A percentile compares a stretch with the other conserved stretches of the same genome.
phyloP scores from a whole-genome alignment of 1,284 basidiomycete species.

The Marasmius oreades region DNA sequence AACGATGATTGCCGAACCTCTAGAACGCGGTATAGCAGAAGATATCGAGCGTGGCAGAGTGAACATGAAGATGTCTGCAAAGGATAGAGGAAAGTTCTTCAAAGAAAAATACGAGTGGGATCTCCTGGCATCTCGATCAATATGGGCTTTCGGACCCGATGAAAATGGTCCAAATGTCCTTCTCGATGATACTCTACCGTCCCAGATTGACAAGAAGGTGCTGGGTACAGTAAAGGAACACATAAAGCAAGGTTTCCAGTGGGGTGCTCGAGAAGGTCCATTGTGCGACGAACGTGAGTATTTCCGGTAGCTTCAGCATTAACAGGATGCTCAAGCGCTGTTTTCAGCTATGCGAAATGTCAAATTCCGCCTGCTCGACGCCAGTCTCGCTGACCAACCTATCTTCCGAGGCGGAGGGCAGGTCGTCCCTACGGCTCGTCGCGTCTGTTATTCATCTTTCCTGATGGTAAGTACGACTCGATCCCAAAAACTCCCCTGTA shows the following conservation, averaged over 20 bases:
- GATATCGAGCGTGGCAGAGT: constrained; percentile 91
- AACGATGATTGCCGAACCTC: constrained; percentile 96
- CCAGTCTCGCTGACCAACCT: constrained; percentile 88
- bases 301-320: constrained; percentile 3
- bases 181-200: constrained; percentile 94
- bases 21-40: constrained; percentile 91
- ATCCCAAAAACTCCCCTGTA: not conserved
- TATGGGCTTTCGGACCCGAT: constrained; percentile 99
- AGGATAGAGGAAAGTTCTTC: constrained; percentile 92
- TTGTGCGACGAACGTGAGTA: constrained; percentile 95
- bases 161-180: constrained; percentile 92
- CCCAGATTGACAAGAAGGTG: constrained; percentile 90
- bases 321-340: constrained; percentile 2
- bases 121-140: constrained; percentile 92
- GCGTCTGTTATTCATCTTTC: constrained; percentile 99
- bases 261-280: constrained; percentile 97
- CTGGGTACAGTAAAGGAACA: constrained; percentile 89
- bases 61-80: constrained; percentile 89
- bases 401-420: constrained; percentile 98
- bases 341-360: constrained; percentile 93
- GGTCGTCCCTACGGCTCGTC: constrained; percentile 95
- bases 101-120: constrained; percentile 99
- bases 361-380: constrained; percentile 94
- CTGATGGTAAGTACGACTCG: constrained; percentile 66
- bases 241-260: constrained; percentile 99